Conservation (phyloP, 768 basidiomycete genomes). For the Tricholoma flavovirens region DNA sequence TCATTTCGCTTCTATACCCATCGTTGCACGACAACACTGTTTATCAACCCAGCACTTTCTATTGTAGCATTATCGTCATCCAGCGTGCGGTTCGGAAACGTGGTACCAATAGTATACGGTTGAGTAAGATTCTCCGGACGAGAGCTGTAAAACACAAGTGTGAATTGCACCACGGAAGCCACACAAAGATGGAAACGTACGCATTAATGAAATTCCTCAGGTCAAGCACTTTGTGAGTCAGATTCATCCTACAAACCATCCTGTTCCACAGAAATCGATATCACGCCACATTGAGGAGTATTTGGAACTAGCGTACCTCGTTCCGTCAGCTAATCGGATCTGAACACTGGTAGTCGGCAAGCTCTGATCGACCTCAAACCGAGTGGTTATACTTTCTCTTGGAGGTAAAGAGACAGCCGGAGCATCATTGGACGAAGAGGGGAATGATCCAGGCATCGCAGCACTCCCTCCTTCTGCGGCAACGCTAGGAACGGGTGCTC, state of each 20-base stretch:
- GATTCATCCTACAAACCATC: conserved; percentile 82
- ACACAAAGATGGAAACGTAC: conserved; percentile 42
- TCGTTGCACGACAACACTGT: conserved; percentile 82
- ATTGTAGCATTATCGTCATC: conserved; percentile 64
- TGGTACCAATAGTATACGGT: conserved; percentile 76
- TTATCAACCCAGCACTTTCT: conserved; percentile 63
- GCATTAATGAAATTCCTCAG: conserved; percentile 85
- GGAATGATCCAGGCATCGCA: conserved; percentile 61
- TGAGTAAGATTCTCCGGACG: conserved; percentile 59
- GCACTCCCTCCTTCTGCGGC: conserved; percentile 5
- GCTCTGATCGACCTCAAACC: conserved; percentile 78
- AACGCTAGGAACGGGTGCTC: conserved; percentile 59
- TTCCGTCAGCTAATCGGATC: conserved; percentile 86
- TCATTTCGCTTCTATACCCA: conserved; percentile 43
- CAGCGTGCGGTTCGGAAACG: conserved; percentile 78
- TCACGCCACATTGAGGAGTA: background rate
- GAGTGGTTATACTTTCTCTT: conserved; percentile 37
- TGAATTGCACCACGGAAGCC: background rate
- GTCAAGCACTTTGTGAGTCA: conserved; percentile 84
- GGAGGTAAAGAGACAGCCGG: conserved; percentile 14
- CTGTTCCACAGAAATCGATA: conserved; percentile 28
- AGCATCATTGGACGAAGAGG: conserved; percentile 25
- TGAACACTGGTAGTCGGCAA: conserved; percentile 87
- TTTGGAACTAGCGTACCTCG: conserved; percentile 44
- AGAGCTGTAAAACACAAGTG: conserved; percentile 38